These are phyloP conservation scores for Orbilia ellipsospora DNA, from an alignment of 2,329 filamentous ascomycete genomes.

Conservation along the genomic window DNA sequence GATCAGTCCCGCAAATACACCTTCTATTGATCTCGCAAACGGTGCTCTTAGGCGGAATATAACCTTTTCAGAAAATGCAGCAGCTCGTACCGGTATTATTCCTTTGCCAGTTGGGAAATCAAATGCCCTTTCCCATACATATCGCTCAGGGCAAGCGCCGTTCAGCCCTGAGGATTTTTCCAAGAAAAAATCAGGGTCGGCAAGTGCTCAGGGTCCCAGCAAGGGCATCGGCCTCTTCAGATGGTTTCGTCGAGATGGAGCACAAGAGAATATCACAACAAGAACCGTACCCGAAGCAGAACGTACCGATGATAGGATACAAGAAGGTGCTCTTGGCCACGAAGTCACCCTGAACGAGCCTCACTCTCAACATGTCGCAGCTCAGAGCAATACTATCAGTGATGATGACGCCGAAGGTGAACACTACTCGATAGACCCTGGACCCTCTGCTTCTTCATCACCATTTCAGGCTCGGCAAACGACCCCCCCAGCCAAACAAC, in stretches of 20 bases:
- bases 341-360: conserved; percentile 11
- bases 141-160: conserved; percentile 41
- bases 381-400: not conserved
- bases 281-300: conserved; percentile 21
- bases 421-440: conserved; percentile 44
- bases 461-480: conserved; percentile 5
- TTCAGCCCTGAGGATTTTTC: conserved; percentile 51
- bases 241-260: conserved; percentile 32
- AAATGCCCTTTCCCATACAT: conserved; percentile 42
- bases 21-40: conserved; percentile 39
- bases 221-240: conserved; percentile 32
- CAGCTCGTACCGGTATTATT: conserved; percentile 5
- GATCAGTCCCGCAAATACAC: conserved; percentile 51
- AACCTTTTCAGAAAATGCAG: conserved; percentile 24
- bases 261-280: conserved; percentile 6
- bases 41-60: conserved; percentile 38
- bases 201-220: conserved; percentile 20
- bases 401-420: conserved; percentile 41
- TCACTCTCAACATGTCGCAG: conserved; percentile 25
- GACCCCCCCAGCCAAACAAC: not conserved
- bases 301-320: conserved; percentile 3
- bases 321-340: conserved; percentile 34
- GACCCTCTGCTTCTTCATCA: conserved; percentile 15
- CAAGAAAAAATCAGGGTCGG: conserved; percentile 7
- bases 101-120: conserved; percentile 26